Conservation (phyloP, 225 moss, liverwort and hornwort species). For the Lunularia cruciata region DNA sequence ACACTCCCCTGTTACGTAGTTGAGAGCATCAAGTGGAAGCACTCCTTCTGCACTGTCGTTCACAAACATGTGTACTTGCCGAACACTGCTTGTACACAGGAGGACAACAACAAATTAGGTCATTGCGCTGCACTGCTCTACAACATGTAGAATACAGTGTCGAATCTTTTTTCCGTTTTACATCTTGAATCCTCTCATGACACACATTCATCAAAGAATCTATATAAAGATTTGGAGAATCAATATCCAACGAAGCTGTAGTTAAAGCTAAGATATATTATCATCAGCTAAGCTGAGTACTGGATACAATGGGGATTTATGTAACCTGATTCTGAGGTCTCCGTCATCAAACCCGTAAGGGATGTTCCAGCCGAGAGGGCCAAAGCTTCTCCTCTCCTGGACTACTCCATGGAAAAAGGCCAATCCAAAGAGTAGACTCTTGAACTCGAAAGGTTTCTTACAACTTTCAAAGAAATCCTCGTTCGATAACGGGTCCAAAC, state of each 20-base stretch:
- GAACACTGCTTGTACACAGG: too few relatives aligned
- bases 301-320: background rate
- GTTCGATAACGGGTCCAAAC: slow-evolving; percentile 76
- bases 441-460: slow-evolving; percentile 66
- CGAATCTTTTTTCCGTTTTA: too few relatives aligned
- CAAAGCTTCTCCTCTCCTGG: slow-evolving; percentile 88
- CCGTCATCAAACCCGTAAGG: slow-evolving; percentile 98
- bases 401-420: slow-evolving; percentile 86
- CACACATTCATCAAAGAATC: too few relatives aligned
- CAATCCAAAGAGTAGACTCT: slow-evolving; percentile 78
- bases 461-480: slow-evolving; percentile 87
- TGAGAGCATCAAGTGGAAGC: slow-evolving; percentile 83
- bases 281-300: too few relatives aligned
- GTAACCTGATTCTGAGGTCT: slow-evolving; percentile 79
- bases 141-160: too few relatives aligned
- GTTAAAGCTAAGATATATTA: too few relatives aligned
- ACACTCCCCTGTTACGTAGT: slow-evolving; percentile 91
- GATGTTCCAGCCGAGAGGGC: slow-evolving; percentile 93
- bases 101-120: too few relatives aligned
- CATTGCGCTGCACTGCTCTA: too few relatives aligned
- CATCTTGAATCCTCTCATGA: too few relatives aligned
- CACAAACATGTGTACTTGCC: slow-evolving; percentile 84
- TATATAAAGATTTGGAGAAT: too few relatives aligned
- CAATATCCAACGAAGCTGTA: too few relatives aligned
- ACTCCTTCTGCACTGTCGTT: slow-evolving; percentile 68